Percentiles rank a stretch among this genome's conserved stretches.
phyloP scores from a whole-genome alignment of 495 filamentous ascomycete genomes.

The Pseudevernia furfuracea region DNA sequence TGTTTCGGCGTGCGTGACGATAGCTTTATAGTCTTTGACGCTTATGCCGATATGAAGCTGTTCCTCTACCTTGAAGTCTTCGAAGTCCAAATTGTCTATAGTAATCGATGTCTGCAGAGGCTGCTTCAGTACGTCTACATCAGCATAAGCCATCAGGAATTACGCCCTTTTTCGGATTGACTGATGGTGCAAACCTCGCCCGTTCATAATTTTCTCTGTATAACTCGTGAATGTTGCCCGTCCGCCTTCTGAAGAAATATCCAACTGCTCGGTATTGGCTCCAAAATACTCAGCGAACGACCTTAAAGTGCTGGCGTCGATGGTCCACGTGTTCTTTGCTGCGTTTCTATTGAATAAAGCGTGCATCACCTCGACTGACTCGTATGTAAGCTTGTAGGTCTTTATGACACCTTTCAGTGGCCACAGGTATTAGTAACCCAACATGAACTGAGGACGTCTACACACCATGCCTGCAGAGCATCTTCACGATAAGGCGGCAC shows the following conservation, averaged over 20 bases:
- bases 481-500: slow-evolving; percentile 73
- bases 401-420: slow-evolving; percentile 62
- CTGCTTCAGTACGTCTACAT: slow-evolving; percentile 77
- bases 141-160: slow-evolving; percentile 16
- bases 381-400: slow-evolving; percentile 86
- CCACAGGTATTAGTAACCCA: neutral
- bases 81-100: slow-evolving; percentile 79
- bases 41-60: slow-evolving; percentile 80
- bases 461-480: slow-evolving; percentile 77
- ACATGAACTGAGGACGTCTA: neutral
- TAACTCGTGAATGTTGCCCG: slow-evolving; percentile 83
- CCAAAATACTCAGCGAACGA: slow-evolving; percentile 91
- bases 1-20: slow-evolving; percentile 75
- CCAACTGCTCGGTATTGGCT: slow-evolving; percentile 80
- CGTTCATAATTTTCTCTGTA: slow-evolving; percentile 79
- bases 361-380: slow-evolving; percentile 70
- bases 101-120: slow-evolving; percentile 89
- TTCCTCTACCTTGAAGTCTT: slow-evolving; percentile 68
- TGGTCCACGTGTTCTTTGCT: slow-evolving; percentile 70
- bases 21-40: slow-evolving; percentile 91
- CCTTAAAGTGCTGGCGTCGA: slow-evolving; percentile 63
- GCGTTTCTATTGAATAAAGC: slow-evolving; percentile 71
- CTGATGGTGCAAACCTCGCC: slow-evolving; percentile 53
- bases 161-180: neutral
- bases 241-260: slow-evolving; percentile 68